phyloP scores from a whole-genome alignment of 1,284 basidiomycete genomes.

The Ganoderma lucidum region DNA sequence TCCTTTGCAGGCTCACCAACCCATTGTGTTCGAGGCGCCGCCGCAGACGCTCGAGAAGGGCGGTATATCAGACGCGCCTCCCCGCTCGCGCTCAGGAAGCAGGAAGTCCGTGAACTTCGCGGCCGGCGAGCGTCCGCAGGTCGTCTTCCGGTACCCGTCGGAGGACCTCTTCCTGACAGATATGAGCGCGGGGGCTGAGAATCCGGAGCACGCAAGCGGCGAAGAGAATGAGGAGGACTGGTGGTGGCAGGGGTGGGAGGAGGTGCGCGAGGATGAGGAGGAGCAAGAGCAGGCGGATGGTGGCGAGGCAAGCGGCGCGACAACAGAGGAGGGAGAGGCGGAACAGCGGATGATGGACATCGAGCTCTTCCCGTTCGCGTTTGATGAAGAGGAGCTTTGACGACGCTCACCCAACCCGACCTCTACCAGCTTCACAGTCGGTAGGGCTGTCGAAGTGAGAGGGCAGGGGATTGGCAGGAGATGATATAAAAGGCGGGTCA shows the following conservation, averaged over 20 bases:
- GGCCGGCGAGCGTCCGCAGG: conserved; percentile 27
- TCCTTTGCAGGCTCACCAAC: conserved; percentile 8
- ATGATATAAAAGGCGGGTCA: conserved; percentile 6
- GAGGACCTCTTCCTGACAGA: conserved; percentile 27
- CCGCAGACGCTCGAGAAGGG: conserved; percentile 26
- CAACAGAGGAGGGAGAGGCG: conserved; percentile 1
- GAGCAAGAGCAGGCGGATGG: conserved; percentile 9
- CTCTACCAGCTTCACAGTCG: not conserved
- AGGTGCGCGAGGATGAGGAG: conserved; percentile 25
- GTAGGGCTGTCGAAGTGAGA: not conserved
- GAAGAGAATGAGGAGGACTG: conserved; percentile 30
- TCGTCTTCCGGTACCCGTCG: conserved; percentile 37
- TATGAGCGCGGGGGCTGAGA: conserved; percentile 1
- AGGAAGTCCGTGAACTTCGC: conserved; percentile 37
- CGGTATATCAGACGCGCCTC: conserved; percentile 10
- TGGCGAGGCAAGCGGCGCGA: conserved; percentile 6
- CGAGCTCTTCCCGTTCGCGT: conserved; percentile 9
- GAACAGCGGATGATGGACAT: conserved; percentile 4
- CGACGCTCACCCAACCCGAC: not conserved
- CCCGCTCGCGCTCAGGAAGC: conserved; percentile 15
- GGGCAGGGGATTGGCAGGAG: not conserved
- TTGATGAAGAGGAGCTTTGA: conserved; percentile 8
- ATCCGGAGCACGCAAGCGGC: conserved; percentile 8
- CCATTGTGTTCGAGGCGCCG: conserved; percentile 26
- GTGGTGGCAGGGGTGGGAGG: conserved; percentile 40